These are phyloP conservation scores for Naematelia encephala DNA, from an alignment of 768 basidiomycete species.

Conservation along the genomic window DNA sequence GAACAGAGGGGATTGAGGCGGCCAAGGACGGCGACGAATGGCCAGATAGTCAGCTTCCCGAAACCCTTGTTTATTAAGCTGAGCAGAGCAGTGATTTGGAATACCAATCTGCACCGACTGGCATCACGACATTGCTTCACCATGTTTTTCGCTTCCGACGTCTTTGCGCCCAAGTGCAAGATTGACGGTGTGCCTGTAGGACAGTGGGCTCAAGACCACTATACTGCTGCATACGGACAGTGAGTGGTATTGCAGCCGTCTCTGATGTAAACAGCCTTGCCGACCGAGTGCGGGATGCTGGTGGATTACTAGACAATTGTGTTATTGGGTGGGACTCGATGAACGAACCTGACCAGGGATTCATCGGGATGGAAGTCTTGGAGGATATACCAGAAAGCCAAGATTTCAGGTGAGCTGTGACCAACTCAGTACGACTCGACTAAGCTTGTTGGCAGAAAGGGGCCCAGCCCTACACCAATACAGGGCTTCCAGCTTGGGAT, in stretches of 20 bases:
- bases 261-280: conserved; percentile 55
- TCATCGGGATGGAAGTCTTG: conserved; percentile 69
- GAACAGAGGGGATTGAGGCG: conserved; percentile 26
- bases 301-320: conserved; percentile 74
- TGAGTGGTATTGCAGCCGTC: conserved; percentile 27
- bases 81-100: conserved; percentile 79
- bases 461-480: conserved; percentile 77
- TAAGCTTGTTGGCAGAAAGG: conserved; percentile 67
- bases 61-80: conserved; percentile 59
- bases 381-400: conserved; percentile 63
- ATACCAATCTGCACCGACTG: conserved; percentile 86
- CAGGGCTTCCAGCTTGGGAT: conserved; percentile 83
- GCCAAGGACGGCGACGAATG: conserved; percentile 26
- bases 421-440: not conserved
- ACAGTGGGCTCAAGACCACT: conserved; percentile 76
- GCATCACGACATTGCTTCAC: conserved; percentile 87
- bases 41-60: conserved; percentile 32
- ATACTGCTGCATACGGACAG: conserved; percentile 67
- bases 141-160: conserved; percentile 85
- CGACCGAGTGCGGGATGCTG: conserved; percentile 68
- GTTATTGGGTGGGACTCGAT: conserved; percentile 95
- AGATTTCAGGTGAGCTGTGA: conserved; percentile 50
- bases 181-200: conserved; percentile 91
- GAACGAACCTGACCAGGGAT: conserved; percentile 90
- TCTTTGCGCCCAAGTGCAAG: conserved; percentile 84